Evolutionary conservation across 345 rosid genomes (phyloP).

Genomic region (Streptanthus diversifolius): DNA sequence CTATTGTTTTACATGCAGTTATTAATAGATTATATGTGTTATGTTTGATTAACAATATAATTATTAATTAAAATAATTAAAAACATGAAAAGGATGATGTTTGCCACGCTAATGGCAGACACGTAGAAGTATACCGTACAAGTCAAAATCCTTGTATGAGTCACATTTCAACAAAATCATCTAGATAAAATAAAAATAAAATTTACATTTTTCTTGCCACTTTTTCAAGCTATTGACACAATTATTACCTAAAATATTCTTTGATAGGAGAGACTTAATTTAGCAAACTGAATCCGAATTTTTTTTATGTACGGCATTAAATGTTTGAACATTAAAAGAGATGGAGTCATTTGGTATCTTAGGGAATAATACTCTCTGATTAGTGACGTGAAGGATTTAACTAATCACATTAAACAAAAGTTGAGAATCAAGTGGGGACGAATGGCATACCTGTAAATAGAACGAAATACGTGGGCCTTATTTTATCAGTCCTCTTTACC

Average conservation of each 20-base stretch:
- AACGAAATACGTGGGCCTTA: not conserved
- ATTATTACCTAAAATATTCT: slow-evolving; percentile 8
- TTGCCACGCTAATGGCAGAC: slow-evolving; percentile 24
- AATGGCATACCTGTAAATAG: slow-evolving; percentile 28
- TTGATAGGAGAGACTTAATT: not conserved
- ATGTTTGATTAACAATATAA: not conserved
- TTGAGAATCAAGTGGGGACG: slow-evolving; percentile 13
- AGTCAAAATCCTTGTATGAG: not conserved
- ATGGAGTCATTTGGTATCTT: slow-evolving; percentile 23
- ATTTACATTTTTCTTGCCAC: slow-evolving; percentile 12
- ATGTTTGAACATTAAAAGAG: slow-evolving; percentile 18
- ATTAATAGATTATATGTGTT: not conserved
- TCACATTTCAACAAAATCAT: slow-evolving; percentile 12
- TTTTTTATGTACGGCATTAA: slow-evolving; percentile 14
- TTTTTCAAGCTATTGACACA: slow-evolving; percentile 27
- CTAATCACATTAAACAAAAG: slow-evolving; percentile 23
- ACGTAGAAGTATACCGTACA: slow-evolving; percentile 21
- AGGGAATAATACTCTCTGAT: slow-evolving; percentile 15
- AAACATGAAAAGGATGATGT: not conserved
- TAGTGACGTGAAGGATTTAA: slow-evolving; percentile 14
- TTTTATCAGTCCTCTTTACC: not conserved
- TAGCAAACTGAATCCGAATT: not conserved
- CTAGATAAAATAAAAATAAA: not conserved
- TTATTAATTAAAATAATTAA: not conserved
- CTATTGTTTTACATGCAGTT: no score